Conservation (phyloP, 2,329 filamentous ascomycete genomes). For the Phyllosticta ampelicida region DNA sequence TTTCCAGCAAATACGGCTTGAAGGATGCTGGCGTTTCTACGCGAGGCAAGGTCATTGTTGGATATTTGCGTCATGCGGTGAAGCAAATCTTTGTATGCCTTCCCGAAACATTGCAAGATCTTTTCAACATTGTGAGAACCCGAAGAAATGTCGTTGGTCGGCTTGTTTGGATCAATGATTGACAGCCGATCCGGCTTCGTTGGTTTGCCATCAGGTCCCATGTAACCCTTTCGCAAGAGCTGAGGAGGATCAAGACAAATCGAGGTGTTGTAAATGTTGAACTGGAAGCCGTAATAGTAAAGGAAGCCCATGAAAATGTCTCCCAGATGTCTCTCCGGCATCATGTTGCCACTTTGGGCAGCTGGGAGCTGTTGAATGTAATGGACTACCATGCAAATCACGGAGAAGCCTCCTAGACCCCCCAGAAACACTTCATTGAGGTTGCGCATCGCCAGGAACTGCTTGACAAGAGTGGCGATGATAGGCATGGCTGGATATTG, state of each 20-base stretch:
- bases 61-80: slow-evolving; percentile 46
- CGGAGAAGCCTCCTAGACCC: slow-evolving; percentile 85
- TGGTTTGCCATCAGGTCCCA: slow-evolving; percentile 19
- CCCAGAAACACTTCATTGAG: slow-evolving; percentile 87
- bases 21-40: slow-evolving; percentile 49
- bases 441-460: slow-evolving; percentile 78
- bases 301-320: slow-evolving; percentile 80
- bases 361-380: slow-evolving; percentile 72
- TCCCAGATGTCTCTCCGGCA: slow-evolving; percentile 59
- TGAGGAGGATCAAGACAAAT: slow-evolving; percentile 67
- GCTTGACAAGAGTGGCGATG: slow-evolving; percentile 81
- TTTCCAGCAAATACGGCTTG: slow-evolving; percentile 64
- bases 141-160: slow-evolving; percentile 78
- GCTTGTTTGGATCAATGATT: slow-evolving; percentile 85
- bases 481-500: slow-evolving; percentile 77
- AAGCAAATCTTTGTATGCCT: slow-evolving; percentile 29
- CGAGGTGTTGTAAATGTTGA: slow-evolving; percentile 58
- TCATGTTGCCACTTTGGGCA: slow-evolving; percentile 49
- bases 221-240: slow-evolving; percentile 55
- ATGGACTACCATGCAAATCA: slow-evolving; percentile 87
- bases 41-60: slow-evolving; percentile 17
- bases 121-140: slow-evolving; percentile 61
- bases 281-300: slow-evolving; percentile 75
- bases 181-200: slow-evolving; percentile 51
- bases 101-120: slow-evolving; percentile 59